Evolutionary conservation across 257 asterid species (phyloP).

Genomic region (Nicotiana tomentosiformis): DNA sequence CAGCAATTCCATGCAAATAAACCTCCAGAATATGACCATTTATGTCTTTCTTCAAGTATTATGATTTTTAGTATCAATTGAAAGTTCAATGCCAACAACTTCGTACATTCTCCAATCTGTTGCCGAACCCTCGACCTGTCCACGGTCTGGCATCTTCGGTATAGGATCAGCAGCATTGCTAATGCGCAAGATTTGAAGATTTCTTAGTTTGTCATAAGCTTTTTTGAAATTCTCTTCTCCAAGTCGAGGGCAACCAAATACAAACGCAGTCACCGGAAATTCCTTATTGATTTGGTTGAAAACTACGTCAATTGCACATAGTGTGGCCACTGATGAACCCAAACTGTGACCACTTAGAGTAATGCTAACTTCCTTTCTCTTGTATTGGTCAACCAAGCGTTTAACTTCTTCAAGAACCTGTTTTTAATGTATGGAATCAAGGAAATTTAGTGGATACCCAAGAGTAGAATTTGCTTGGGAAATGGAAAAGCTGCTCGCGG

Average conservation of each 20-base stretch:
- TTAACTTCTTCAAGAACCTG: constrained; percentile 63
- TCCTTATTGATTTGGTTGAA: constrained; percentile 49
- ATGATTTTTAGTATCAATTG: constrained; percentile 50
- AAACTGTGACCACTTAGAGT: constrained; percentile 80
- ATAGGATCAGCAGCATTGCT: constrained; percentile 49
- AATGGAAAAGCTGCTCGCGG: no score
- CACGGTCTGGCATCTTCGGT: constrained; percentile 40
- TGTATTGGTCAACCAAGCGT: constrained; percentile 50
- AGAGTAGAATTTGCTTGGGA: no score
- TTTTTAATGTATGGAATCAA: not conserved
- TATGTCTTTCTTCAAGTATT: constrained; percentile 24
- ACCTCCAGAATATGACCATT: constrained; percentile 46
- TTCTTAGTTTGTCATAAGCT: constrained; percentile 7
- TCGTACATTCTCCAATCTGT: constrained; percentile 23
- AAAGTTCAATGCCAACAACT: constrained; percentile 57
- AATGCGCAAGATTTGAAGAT: constrained; percentile 36
- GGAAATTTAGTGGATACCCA: not conserved
- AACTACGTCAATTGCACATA: constrained; percentile 63
- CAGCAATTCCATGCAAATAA: constrained; percentile 44
- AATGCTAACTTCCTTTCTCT: constrained; percentile 63
- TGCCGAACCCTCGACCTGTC: not conserved
- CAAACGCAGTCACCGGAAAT: constrained; percentile 61
- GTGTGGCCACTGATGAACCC: constrained; percentile 65
- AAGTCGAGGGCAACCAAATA: constrained; percentile 59
- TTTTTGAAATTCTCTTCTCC: constrained; percentile 30